Base-by-base conservation (phyloP, 306 rosid species). In the Sindora glabra region DNA sequence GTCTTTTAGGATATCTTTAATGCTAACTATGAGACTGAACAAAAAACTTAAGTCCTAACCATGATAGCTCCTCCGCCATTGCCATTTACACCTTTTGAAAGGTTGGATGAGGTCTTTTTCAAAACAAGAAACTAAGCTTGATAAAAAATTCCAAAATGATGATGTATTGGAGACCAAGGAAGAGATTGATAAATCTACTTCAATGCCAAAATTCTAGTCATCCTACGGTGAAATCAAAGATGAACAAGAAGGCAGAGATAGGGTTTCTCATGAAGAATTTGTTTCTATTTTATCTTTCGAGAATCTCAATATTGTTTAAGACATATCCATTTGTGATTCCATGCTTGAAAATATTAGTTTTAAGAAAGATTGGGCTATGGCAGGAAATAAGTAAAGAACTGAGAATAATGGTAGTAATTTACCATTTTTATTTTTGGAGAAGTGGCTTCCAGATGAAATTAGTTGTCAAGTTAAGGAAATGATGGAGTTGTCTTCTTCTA, bases 51-150 rank as follows among this genome's bases (percentile, higher is more conserved):
- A 23, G 59, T 5, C 64, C 9, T 59, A 74, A 23, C 58, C 64
- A 38, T 60, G 68, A 69, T 5, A 60, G 77, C 36, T 74, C 83
- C 36, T 65, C 30, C 71, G 58, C 39, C 32, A 24, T 81, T 10
- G 19, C 79, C 7, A 78, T 83, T 10, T 92, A 92, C 65, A 92
- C 95, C 85, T 92, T 6, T 71, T 92, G 4, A 86, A 92, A 77
- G 95, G 95, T 46, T 92, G 99, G 99, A 92, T 92, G 99, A 89
- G 89, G 79, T 59, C 97, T 47, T 82, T 97, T 5, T 89, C 98
- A 50, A 85, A 86, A 34, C 46, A 48, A 0, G 40, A 51, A 4
- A 17, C 64, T 6, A n/a, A n/a, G n/a, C 50, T 27, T 17, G 45
- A 62, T 29, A 27, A 49, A 17, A 51, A 41, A 26, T 55, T 62